Evolutionary conservation across 2,329 filamentous ascomycete genomes (phyloP).

Genomic region (Alternaria solani): DNA sequence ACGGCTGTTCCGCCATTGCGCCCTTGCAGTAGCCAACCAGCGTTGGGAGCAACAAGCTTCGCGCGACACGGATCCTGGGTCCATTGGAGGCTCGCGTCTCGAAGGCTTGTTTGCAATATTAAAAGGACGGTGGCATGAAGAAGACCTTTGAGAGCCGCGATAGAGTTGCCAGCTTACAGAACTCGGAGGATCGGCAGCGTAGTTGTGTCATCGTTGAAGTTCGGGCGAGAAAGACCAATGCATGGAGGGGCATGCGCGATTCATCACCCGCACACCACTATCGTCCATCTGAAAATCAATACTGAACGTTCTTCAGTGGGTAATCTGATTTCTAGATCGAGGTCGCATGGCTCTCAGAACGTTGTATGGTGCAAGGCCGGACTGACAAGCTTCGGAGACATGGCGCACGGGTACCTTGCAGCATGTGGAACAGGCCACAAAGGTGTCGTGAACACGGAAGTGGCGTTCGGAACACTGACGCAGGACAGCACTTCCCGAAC

Average conservation of each 20-base stretch:
- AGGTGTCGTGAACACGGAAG: constrained; percentile 2
- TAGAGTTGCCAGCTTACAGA: neutral
- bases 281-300: constrained; percentile 3
- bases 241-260: neutral
- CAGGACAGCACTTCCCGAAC: neutral
- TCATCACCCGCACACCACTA: neutral
- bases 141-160: neutral
- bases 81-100: constrained; percentile 16
- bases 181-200: neutral
- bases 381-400: neutral
- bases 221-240: neutral
- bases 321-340: neutral
- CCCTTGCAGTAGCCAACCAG: constrained; percentile 21
- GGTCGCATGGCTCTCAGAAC: neutral
- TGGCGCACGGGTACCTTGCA: constrained; percentile 15
- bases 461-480: constrained; percentile 2
- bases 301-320: neutral
- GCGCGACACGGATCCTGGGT: constrained; percentile 9
- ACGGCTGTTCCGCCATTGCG: constrained; percentile 25
- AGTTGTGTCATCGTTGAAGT: neutral
- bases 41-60: constrained; percentile 28
- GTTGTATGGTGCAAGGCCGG: neutral
- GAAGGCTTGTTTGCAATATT: constrained; percentile 21
- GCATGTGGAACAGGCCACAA: constrained; percentile 6
- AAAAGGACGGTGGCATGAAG: constrained; percentile 5